Base-by-base conservation (phyloP, 805 yeast genomes). In the Yarrowia bubula region DNA sequence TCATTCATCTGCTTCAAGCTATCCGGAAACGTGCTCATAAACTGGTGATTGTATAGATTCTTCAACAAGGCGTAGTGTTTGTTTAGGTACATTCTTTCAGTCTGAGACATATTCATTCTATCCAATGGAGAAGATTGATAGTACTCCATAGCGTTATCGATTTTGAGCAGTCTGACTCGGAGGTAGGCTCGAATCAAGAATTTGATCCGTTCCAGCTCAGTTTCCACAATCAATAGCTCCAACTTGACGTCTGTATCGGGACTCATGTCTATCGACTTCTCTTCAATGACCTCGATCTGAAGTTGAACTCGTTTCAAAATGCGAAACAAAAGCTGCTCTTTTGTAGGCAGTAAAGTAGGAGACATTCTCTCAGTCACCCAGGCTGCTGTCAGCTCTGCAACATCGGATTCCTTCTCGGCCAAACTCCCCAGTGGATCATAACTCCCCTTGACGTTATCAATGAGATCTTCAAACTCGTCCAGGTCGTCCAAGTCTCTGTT, bases 281-380 rank as follows among this genome's bases (percentile, higher is more conserved):
- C 80, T 70, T 89, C 93, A 42, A 93, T 85, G 65, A 83, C 81
- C 69, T 89, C 96, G 65, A 91, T 85, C 74, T 74, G 77, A 53
- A 78, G 78, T 64, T 88, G 83, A 33, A 92, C 78, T 68, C 89
- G 80, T 1, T 74, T 76, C 66, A 90, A 74, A 22, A 89, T 81
- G 41, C 85, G 74, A 4, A 81, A 81, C 70, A 95, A 75, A 41
- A 92, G 77, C 3, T 76, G 79, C 14, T 80, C 81, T 66, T 90
- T 86, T 72, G 88, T 93, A 1, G 87, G 89, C 50, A 93, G 77
- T n/a, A 95, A 76, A 66, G 90, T 97, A 0, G 98, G 98, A 0
- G 95, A 80, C 81, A 85, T 85, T 64, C 97, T 81, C 73, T 95
- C 99, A 62, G 88, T 83, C 35, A 88, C 77, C 98, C 97, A 93